phyloP scores from a whole-genome alignment of 441 rosid genomes.

The Cnidoscolus chayamansa region DNA sequence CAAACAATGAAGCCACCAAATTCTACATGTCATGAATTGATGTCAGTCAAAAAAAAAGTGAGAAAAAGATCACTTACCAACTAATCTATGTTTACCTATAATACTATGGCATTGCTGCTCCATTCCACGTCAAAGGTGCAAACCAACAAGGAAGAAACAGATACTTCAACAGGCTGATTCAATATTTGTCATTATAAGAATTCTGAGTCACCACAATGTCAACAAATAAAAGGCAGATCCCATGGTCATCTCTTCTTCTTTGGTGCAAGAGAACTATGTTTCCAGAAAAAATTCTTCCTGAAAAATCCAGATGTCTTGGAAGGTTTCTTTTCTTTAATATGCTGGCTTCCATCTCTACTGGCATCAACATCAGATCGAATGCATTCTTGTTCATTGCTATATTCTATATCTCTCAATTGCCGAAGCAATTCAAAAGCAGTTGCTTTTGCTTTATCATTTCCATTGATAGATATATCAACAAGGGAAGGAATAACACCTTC shows the following conservation, averaged over 20 bases:
- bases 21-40: conserved; percentile 15
- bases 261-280: conserved; percentile 12
- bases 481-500: conserved; percentile 63
- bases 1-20: not conserved
- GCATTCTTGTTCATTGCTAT: conserved; percentile 25
- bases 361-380: conserved; percentile 23
- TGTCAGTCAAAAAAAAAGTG: conserved; percentile 3
- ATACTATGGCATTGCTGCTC: conserved; percentile 9
- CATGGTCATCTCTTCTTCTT: conserved; percentile 34
- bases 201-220: conserved; percentile 3
- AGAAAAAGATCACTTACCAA: not conserved
- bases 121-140: conserved; percentile 4
- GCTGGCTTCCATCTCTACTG: conserved; percentile 19
- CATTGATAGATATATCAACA: conserved; percentile 47
- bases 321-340: conserved; percentile 33
- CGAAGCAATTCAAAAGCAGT: conserved; percentile 67
- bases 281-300: conserved; percentile 27
- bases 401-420: conserved; percentile 45
- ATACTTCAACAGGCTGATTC: conserved; percentile 10
- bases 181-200: not conserved
- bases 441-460: conserved; percentile 55
- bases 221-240: not conserved
- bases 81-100: conserved; percentile 9
- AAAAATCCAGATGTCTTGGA: conserved; percentile 39
- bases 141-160: not conserved